Conservation (phyloP, 345 rosid genomes). For the Chamaenerion angustifolium region DNA sequence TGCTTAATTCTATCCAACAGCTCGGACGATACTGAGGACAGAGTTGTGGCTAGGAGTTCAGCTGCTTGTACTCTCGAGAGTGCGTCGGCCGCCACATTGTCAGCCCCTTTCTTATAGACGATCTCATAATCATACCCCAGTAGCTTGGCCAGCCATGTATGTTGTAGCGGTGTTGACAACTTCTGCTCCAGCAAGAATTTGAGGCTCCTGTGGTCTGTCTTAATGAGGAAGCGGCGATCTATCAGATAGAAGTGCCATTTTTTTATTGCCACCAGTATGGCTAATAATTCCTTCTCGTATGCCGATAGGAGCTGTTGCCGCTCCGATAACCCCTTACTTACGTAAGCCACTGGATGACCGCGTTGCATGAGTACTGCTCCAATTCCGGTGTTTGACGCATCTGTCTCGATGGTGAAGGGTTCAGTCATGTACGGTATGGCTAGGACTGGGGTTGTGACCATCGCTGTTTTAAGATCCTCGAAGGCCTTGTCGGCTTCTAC, state of each 20-base stretch:
- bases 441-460: too few species aligned
- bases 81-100: neutral
- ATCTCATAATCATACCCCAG: neutral
- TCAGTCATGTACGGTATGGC: too few species aligned
- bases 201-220: neutral
- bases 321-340: neutral
- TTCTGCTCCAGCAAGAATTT: neutral
- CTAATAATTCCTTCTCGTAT: too few species aligned
- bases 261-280: neutral
- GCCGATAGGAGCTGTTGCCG: too few species aligned
- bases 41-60: too few species aligned
- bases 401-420: too few species aligned
- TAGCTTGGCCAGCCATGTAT: neutral
- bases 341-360: too few species aligned
- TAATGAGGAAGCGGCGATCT: neutral
- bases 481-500: too few species aligned
- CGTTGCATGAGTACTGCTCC: neutral
- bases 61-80: neutral
- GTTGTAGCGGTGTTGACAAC: neutral
- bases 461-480: too few species aligned
- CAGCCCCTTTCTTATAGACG: neutral
- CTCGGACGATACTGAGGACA: too few species aligned
- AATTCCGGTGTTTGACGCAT: too few species aligned
- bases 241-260: slow-evolving; percentile 1
- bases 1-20: too few species aligned